phyloP scores from a whole-genome alignment of 768 basidiomycete genomes.

The Leccinum aurantiacum region DNA sequence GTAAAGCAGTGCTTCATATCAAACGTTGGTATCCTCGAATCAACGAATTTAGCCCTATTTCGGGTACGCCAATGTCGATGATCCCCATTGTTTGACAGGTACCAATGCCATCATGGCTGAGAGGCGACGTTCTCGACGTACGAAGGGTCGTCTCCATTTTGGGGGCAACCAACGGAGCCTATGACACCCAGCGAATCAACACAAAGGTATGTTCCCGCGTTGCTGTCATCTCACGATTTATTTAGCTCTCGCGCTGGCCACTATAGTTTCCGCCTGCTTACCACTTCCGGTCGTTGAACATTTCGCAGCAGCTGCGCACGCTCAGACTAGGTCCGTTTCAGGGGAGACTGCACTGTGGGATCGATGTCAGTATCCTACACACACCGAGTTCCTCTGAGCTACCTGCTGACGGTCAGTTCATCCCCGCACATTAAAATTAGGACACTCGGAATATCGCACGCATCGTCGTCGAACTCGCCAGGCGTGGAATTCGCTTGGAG shows the following conservation, averaged over 20 bases:
- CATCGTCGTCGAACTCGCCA: constrained; percentile 76
- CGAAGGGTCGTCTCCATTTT: constrained; percentile 57
- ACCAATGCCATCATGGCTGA: constrained; percentile 70
- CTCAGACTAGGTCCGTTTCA: constrained; percentile 74
- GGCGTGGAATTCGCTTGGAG: constrained; percentile 61
- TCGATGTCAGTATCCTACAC: constrained; percentile 70
- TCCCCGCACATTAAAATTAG: constrained; percentile 38
- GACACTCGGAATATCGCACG: constrained; percentile 89
- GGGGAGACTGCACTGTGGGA: constrained; percentile 85
- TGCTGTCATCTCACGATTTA: not conserved
- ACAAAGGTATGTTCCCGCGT: constrained; percentile 17
- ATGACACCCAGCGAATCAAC: constrained; percentile 11
- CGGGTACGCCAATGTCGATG: constrained; percentile 10
- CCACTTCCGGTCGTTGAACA: constrained; percentile 49
- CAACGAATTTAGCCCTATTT: constrained; percentile 3
- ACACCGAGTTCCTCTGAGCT: not conserved
- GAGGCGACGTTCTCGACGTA: constrained; percentile 73
- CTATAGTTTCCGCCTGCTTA: constrained; percentile 18
- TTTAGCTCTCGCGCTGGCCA: not conserved
- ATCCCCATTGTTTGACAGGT: constrained; percentile 41
- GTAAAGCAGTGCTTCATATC: constrained; percentile 91
- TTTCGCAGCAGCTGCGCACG: constrained; percentile 71
- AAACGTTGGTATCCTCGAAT: constrained; percentile 44
- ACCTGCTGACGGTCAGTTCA: constrained; percentile 4
- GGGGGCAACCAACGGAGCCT: constrained; percentile 20